Evolutionary conservation across 371 early-diverging fungal species (phyloP), one percentile per base, ranked within the genome.

Genomic region (Chytridium lagenaria): DNA sequence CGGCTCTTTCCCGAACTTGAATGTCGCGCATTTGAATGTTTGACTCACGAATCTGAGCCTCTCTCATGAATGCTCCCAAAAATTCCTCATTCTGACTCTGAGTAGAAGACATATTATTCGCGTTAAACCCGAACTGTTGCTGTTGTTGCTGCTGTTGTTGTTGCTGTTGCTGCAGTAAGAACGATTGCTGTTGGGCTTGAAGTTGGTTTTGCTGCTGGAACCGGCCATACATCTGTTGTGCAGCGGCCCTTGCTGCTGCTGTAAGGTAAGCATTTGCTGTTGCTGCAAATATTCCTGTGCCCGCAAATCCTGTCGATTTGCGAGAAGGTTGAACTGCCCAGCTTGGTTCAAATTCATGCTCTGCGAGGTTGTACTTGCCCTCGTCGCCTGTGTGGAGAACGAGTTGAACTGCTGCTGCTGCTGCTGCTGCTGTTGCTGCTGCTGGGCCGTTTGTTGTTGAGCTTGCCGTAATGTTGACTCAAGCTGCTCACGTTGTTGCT

Each of bases 11-110:
- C 23, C 80, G 65, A 16, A 79, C 52, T 50, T 79, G 82, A 12
- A 75, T 19, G 23, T 82, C 76, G 10, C 77, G 69, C 40, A 76
- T 44, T 34, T 76, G 76, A n/a, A 71, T 10, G 40, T 75, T 76
- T 7, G 59, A 55, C 67, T 79, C 82, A 39, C 71, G 81, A 65
- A 68, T 83, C 83, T 59, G 92, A 83, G 92, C 92, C 23, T 90
- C 90, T 50, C 90, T 86, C 70, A 91, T 77, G 65, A 90, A 90
- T 23, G 91, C 89, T 12, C 88, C 89, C 77, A 92, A 85, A 70
- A 91, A 90, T 74, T 86, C 87, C 51, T 92, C 91, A 2, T 90
- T 87, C 59, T 87, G 81, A 39, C 40, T 69, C 1, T 69, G 68
- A 26, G 67, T 72, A 50, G 10, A 23, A 7, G 36, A 49, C 39